Base-by-base conservation (phyloP, 441 rosid genomes). In the Lepidium campestre region DNA sequence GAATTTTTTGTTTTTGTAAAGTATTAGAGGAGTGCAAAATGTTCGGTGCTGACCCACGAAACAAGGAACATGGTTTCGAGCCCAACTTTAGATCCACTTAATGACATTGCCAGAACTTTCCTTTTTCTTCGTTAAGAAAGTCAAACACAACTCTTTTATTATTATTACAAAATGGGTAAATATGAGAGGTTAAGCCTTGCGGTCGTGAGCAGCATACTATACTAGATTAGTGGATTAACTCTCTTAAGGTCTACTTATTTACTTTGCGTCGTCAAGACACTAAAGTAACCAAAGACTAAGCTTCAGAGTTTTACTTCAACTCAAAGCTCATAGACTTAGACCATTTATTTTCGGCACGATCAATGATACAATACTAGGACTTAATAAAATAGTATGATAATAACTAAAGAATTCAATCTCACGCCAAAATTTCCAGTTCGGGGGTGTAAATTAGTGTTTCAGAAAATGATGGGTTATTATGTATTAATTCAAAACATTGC, bases 1-100 rank as follows among this genome's bases (percentile, higher is more conserved):
- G 1, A 15, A 31, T 5, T 46, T 9, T 34, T 34, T 8, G 8
- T 34, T 34, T 34, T 34, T 0, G 11, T 34, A 20, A 18, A 10
- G 27, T 3, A 23, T 3, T 2, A 9, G 12, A 22, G 48, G 53
- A 22, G 60, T 27, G 55, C 53, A 48, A 72, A 44, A 57, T 57
- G 76, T 65, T 72, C 17, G 72, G 76, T 15, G 57, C 36, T 34
- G 36, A 73, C 36, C 56, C 57, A 59, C 44, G 44, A 65, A 19
- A 47, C 13, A 6, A 52, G 22, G 55, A 27, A 19, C 57, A 42
- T 8, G 17, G 35, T 25, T 27, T 49, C 56, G 14, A 35, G 50
- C 77, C 67, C 66, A 73, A 66, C 8, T 66, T 73, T 59, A 66
- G 68, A 57, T 61, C 1, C 72, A 67, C 45, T 42, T 50, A 48